Evolutionary conservation across 768 basidiomycete genomes (phyloP), one percentile per base, ranked within the genome.

Genomic region (Paxillus involutus): DNA sequence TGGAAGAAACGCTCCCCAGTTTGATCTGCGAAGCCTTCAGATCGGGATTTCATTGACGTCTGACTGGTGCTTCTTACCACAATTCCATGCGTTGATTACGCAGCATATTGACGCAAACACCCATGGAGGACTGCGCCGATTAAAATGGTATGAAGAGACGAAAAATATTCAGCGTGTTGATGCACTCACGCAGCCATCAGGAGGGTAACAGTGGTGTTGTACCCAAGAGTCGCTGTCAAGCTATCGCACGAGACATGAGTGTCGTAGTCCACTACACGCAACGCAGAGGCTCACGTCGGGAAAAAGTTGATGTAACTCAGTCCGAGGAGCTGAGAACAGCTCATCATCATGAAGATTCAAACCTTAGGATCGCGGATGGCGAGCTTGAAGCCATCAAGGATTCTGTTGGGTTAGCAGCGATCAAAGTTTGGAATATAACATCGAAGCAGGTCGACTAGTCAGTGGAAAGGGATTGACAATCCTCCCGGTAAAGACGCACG

Each of bases 1-100:
- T 86, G 86, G 72, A 84, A 84, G 70, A 79, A 86, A 16, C 85
- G 78, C 62, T 86, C 86, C 6, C 85, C 85, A 11, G 81, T 80
- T 53, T 71, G 73, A 56, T 86, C 85, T 80, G 39, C 17, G 1
- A 24, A 17, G 40, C 29, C 16, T 30, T 14, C 17, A n/a, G 10
- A 43, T 56, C 4, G 56, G 24, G 9, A 17, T 46, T 6, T 14
- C 30, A 6, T 49, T 17, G 13, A 40, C 12, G 13, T 36, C 35
- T 37, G 5, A 19, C 5, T 19, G 16, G 4, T 32, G 16, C 21
- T 39, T 46, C 49, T 46, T 44, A 71, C 78, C 78, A n/a, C 80
- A 79, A 60, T 85, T 73, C 78, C 80, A 80, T 1, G 83, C 83
- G 59, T 76, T 83, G 19, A 79, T 49, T 39, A 75, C 73, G 53